Base-by-base conservation (phyloP, 2,329 filamentous ascomycete genomes). In the Helminthosporium solani region DNA sequence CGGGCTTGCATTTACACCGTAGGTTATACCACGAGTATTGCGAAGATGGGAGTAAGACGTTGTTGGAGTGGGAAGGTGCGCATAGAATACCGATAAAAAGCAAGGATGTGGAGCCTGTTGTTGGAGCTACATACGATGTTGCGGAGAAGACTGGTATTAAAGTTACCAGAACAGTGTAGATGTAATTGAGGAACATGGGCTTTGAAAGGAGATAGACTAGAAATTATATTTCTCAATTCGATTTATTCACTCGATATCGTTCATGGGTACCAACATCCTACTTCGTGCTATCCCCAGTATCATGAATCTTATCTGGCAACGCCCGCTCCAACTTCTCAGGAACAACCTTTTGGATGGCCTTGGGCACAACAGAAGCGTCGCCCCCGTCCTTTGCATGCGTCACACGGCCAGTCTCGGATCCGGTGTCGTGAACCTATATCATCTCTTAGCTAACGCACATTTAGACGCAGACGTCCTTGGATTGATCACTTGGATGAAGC, bases 61-160 rank as follows among this genome's bases (percentile, higher is more conserved):
- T 90, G 36, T 66, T 91, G 1, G 84, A 90, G 65, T 91, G 87
- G 88, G 79, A 88, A 46, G 87, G 86, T 0, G 78, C 76, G 1
- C 88, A 92, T 64, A 73, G 87, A 5, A 74, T 92, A 39, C 85
- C 87, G 2, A 77, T 91, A 48, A 87, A 86, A 73, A 74, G 71
- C 18, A 71, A 68, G 23, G 87, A 90, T 66, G 85, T 90, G 2
- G 74, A 80, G 39, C 73, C 67, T 8, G 71, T 87, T 9, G 73
- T 79, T 9, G 67, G 73, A 9, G 73, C 76, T 38, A 78, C 84
- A 23, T 65, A 83, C 28, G 70, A 74, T 19, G 61, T 82, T 30
- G 79, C 78, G 3, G 72, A 70, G 54, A 67, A 75, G 53, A 75
- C 75, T n/a, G 76, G 76, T n/a, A 63, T 75, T 8, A 49, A 60